These are phyloP conservation scores for Chlorella sp. DNA, from an alignment of 139 green algal species.

Conservation along the genomic window DNA sequence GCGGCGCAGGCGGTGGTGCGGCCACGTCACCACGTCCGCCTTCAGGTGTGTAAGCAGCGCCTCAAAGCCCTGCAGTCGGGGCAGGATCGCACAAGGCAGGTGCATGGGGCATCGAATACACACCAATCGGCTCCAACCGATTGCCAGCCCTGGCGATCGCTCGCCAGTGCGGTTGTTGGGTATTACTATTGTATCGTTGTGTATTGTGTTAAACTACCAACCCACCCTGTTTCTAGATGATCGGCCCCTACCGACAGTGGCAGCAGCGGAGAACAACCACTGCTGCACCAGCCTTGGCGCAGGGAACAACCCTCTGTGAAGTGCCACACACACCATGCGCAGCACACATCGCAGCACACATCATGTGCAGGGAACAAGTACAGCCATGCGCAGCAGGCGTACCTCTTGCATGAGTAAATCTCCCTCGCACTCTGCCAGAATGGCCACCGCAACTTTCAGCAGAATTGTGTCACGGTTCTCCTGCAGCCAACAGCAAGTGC, in stretches of 20 bases:
- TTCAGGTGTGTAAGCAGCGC: constrained; percentile 89
- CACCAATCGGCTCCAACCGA: background rate
- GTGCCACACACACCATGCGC: too few species aligned
- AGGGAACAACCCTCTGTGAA: too few species aligned
- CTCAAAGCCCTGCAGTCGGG: constrained; percentile 78
- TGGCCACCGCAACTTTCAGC: constrained; percentile 63
- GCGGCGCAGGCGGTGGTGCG: constrained; percentile 26
- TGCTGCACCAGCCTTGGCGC: too few species aligned
- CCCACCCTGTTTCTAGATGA: too few species aligned
- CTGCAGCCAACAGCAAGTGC: constrained; percentile 18
- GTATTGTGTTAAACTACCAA: too few species aligned
- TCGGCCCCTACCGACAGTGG: too few species aligned
- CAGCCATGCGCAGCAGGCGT: background rate
- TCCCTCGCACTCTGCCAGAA: constrained; percentile 73
- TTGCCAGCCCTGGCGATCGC: background rate
- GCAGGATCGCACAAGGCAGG: background rate
- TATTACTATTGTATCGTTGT: too few species aligned
- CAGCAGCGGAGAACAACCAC: too few species aligned
- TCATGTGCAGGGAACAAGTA: too few species aligned
- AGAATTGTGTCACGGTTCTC: constrained; percentile 64
- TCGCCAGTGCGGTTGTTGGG: too few species aligned
- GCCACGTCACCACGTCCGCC: constrained; percentile 59
- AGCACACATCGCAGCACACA: too few species aligned
- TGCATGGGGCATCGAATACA: background rate
- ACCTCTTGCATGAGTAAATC: constrained; percentile 66